These are phyloP conservation scores for Phialocephala subalpina DNA, from an alignment of 2,329 filamentous ascomycete species.

Conservation along the genomic window DNA sequence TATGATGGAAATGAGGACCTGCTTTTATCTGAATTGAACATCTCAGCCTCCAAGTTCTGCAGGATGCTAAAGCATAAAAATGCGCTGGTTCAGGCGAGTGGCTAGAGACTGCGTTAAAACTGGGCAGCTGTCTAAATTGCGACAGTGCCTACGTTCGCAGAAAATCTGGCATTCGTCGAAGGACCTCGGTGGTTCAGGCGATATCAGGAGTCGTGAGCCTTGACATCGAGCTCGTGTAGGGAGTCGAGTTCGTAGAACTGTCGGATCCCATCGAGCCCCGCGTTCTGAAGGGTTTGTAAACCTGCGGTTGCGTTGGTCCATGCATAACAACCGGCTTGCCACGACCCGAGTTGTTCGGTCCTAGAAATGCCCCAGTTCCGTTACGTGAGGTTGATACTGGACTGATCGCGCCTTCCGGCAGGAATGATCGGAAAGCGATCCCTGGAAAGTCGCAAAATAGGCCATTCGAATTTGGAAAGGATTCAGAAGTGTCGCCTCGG, in stretches of 20 bases:
- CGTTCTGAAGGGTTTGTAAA: background rate
- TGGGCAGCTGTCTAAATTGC: too few species aligned
- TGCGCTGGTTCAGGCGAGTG: too few species aligned
- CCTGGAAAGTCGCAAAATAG: slow-evolving; percentile 2
- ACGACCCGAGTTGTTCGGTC: background rate
- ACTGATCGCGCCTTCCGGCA: slow-evolving; percentile 1
- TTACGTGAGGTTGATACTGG: background rate
- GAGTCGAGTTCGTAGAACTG: background rate
- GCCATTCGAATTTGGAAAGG: background rate
- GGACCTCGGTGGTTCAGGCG: background rate
- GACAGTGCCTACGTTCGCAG: too few species aligned
- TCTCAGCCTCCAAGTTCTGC: too few species aligned
- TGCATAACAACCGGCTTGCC: background rate
- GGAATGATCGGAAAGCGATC: background rate
- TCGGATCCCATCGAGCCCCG: background rate
- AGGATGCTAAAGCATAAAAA: too few species aligned
- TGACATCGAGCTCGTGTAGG: background rate
- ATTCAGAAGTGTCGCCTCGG: background rate
- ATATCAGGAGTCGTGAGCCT: background rate
- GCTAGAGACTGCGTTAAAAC: too few species aligned
- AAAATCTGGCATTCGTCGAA: background rate
- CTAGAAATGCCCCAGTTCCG: background rate
- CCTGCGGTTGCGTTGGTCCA: background rate
- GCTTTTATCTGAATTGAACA: too few species aligned
- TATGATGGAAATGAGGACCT: too few species aligned